Evolutionary conservation across 768 basidiomycete genomes (phyloP).

Genomic region (Chalciporus piperatus): DNA sequence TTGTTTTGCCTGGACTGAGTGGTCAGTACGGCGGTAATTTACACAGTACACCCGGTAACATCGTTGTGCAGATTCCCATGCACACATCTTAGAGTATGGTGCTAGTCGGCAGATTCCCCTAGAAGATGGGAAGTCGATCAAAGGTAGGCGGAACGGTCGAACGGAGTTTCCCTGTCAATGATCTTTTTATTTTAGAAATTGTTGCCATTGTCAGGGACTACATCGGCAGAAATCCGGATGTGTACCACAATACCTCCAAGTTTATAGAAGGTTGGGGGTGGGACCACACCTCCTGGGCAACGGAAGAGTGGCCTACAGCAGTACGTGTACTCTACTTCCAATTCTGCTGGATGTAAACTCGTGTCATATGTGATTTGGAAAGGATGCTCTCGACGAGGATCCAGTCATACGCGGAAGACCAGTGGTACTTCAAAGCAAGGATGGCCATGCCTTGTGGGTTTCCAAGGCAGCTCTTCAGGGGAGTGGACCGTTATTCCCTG

Average conservation of each 20-base stretch:
- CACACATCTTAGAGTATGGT: constrained; percentile 77
- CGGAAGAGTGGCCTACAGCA: constrained; percentile 60
- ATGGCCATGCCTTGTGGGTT: constrained; percentile 89
- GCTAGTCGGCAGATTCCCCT: constrained; percentile 62
- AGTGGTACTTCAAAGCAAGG: constrained; percentile 79
- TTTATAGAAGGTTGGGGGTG: constrained; percentile 84
- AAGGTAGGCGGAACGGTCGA: constrained; percentile 39
- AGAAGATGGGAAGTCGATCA: constrained; percentile 54
- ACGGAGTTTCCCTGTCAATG: neutral
- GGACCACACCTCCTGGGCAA: constrained; percentile 82
- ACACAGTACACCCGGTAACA: neutral
- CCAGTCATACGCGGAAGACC: constrained; percentile 64
- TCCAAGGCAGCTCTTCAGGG: constrained; percentile 57
- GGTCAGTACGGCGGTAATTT: constrained; percentile 41
- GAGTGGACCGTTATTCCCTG: constrained; percentile 59
- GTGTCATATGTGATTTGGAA: neutral
- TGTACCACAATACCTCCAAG: constrained; percentile 52
- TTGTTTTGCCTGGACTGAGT: constrained; percentile 70
- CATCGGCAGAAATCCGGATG: constrained; percentile 55
- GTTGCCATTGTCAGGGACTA: constrained; percentile 58
- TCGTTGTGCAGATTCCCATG: constrained; percentile 64
- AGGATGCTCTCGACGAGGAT: constrained; percentile 75
- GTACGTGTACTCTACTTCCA: constrained; percentile 42
- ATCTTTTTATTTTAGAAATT: constrained; percentile 45
- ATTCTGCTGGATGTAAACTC: neutral